Evolutionary conservation across 768 basidiomycete species (phyloP), one percentile per base, ranked within the genome.

Genomic region (Pulveroboletus ravenelii): DNA sequence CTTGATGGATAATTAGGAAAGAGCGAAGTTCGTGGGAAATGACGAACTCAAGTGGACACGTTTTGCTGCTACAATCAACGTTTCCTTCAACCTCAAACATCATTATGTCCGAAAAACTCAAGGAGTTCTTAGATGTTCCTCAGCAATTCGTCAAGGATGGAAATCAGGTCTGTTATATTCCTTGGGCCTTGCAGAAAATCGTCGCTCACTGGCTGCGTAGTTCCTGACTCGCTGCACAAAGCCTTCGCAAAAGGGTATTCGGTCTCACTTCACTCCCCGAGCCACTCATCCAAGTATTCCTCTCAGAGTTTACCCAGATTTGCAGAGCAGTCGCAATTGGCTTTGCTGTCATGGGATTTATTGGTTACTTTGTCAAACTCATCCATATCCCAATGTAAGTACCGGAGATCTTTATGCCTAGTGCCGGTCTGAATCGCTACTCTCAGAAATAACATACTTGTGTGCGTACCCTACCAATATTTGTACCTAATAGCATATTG

Each of bases 291-390:
- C 41, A 56, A 40, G 10, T 3, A 14, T 48, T 29, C 18, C 44
- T 30, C 55, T 17, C 68, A 99, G 96, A 99, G 69, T 99, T 94
- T 71, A 59, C 82, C 37, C 92, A 95, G 67, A 94, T 99, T 57
- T 98, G 87, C 75, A 87, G 85, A 68, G 96, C 96, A 31, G 93
- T 99, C 48, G 93, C 93, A 2, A 85, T 98, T 54, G 96, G 96
- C 13, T 99, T 99, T 64, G 92, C 87, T 45, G 90, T 99, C 58
- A 98, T 98, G 94, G 96, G 96, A 14, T 95, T 97, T 79, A 93
- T 99, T 68, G 96, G 96, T 14, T 99, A 95, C 76, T 87, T 98
- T 66, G 94, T 96, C 59, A 97, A 97, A 72, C 84, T 97, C 58
- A 93, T 98, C 61, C 93, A 97, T 72, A 96, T 95, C 71, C 93